Evolutionary conservation across 805 yeast genomes (phyloP).

Genomic region (Saturnispora dispora): DNA sequence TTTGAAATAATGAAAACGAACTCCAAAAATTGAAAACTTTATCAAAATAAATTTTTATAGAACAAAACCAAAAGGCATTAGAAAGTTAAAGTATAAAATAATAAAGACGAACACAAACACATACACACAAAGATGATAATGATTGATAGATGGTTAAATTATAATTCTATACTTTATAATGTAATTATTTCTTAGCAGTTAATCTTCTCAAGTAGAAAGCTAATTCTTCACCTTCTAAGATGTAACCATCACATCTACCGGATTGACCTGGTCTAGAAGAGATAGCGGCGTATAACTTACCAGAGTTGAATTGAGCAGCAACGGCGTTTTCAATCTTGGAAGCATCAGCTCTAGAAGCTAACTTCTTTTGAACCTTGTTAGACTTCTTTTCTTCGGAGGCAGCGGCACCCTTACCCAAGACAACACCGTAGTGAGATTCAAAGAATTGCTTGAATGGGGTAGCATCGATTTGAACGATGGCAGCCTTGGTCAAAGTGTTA

Average conservation of each 20-base stretch:
- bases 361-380: constrained; percentile 79
- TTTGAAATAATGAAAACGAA: too few relatives aligned
- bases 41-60: neutral
- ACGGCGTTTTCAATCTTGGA: constrained; percentile 86
- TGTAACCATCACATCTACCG: constrained; percentile 99
- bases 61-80: constrained; percentile 5
- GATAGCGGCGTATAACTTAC: constrained; percentile 97
- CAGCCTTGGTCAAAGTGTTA: constrained; percentile 97
- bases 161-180: neutral
- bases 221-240: constrained; percentile 99
- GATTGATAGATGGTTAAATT: neutral
- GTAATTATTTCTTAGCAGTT: constrained; percentile 90
- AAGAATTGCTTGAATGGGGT: constrained; percentile 99
- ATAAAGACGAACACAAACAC: neutral
- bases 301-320: constrained; percentile 95
- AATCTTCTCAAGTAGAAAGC: constrained; percentile 99
- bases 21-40: neutral
- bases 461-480: constrained; percentile 98
- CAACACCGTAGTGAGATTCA: constrained; percentile 95
- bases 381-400: constrained; percentile 47
- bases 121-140: neutral
- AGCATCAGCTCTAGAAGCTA: constrained; percentile 81
- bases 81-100: neutral
- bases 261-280: constrained; percentile 99
- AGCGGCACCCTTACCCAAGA: constrained; percentile 79